Base-by-base conservation (phyloP, 495 filamentous ascomycete species). In the Penicillium waksmanii region DNA sequence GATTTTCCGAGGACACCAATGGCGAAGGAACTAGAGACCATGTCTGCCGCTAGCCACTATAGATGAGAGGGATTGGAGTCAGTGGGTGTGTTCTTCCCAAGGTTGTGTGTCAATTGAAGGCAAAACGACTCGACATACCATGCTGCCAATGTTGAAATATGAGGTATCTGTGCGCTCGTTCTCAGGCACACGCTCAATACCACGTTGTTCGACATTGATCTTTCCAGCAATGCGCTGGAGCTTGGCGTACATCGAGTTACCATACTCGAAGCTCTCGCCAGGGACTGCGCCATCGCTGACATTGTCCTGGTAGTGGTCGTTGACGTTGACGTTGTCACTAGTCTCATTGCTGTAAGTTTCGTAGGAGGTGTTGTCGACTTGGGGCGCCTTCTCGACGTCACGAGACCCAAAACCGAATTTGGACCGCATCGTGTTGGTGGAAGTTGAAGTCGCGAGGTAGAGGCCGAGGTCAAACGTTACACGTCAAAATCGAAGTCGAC, bases 11-110 rank as follows among this genome's bases (percentile, higher is more conserved):
- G 79, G 3, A 87, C 87, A 54, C 90, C 91, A 58, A 96, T 86
- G 34, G 90, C 90, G 65, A 96, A 94, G 13, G 89, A 88, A 38
- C 87, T 87, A 48, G 93, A 86, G 52, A 91, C 88, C 87, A 94
- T 89, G 73, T 94, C 94, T 59, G 89, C 88, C 1, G 90, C 88
- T 51, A 92, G 71, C 91, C 91, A 94, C 91, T 93, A 67, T 13
- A 46, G 63, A 38, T n/a, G 11, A 13, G 36, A 38, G 36, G 36
- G 15, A 52, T 53, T 53, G 60, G 62, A 21, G 71, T 73, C 63
- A 73, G 69, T 67, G 27, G 27, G 27, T 0, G 27, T 8, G 3
- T 31, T 31, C 27, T 31, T 31, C 8, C 53, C 48, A 54, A 60
- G 27, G 33, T 43, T 44, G 47, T 13, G 49, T 38, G 56, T 51